Evolutionary conservation across 768 basidiomycete species (phyloP).

Genomic region (Lentinula raphanica): DNA sequence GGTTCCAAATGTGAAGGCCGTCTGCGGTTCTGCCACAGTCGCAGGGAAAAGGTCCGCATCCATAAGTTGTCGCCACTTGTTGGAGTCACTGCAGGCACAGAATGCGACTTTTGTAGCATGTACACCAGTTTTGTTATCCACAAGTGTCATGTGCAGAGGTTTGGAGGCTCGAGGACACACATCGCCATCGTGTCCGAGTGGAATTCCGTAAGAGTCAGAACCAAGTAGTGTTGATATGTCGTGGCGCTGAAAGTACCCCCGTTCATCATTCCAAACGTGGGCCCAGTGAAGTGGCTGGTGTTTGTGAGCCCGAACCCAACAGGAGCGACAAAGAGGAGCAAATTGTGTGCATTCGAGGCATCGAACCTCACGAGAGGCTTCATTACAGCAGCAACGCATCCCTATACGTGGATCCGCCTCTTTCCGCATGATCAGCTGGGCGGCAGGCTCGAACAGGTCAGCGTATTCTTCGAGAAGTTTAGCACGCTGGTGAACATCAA

Average conservation of each 20-base stretch:
- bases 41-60: conserved; percentile 10
- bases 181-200: neutral
- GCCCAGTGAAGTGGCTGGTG: neutral
- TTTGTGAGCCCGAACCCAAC: neutral
- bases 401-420: neutral
- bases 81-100: conserved; percentile 3
- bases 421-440: neutral
- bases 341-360: neutral
- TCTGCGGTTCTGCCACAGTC: conserved; percentile 6
- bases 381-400: neutral
- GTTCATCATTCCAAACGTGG: neutral
- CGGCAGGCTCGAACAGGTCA: no score
- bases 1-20: conserved; percentile 12
- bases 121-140: conserved; percentile 8
- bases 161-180: neutral
- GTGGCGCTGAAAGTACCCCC: neutral
- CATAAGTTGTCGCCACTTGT: conserved; percentile 8
- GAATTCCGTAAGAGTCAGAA: neutral
- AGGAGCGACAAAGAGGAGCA: neutral
- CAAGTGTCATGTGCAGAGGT: neutral
- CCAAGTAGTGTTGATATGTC: neutral
- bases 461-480: no score
- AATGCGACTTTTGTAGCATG: neutral
- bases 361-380: neutral
- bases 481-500: no score